Evolutionary conservation across 108 stramenopile species (phyloP).

Genomic region (Seminavis robusta): DNA sequence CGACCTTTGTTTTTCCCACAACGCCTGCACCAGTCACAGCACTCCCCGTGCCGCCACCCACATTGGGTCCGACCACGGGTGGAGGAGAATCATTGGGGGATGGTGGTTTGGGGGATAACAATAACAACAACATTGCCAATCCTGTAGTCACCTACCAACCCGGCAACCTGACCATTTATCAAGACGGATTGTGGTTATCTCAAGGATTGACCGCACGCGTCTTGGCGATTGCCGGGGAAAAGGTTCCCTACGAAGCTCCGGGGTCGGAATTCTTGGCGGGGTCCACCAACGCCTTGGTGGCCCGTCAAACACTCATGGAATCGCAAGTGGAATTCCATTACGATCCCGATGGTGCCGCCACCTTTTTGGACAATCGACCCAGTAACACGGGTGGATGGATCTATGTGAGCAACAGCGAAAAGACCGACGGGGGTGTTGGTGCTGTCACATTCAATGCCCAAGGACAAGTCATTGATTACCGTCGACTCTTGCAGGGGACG

Average conservation of each 20-base stretch:
- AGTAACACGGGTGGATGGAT: slow-evolving; percentile 22
- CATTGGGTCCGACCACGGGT: no score
- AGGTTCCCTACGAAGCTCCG: no score
- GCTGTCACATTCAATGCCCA: slow-evolving; percentile 39
- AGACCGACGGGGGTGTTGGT: slow-evolving; percentile 41
- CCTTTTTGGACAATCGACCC: slow-evolving; percentile 6
- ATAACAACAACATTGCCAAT: no score
- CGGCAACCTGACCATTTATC: slow-evolving; percentile 1
- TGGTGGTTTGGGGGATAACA: no score
- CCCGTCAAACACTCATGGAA: neutral
- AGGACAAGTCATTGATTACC: slow-evolving; percentile 34
- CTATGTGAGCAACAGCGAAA: slow-evolving; percentile 24
- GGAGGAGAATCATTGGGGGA: no score
- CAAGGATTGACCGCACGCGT: neutral
- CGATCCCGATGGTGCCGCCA: slow-evolving; percentile 43
- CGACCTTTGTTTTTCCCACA: no score
- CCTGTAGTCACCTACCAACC: slow-evolving; percentile 12
- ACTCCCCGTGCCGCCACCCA: no score
- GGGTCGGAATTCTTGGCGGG: no score
- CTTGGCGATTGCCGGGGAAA: no score
- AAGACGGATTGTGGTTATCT: slow-evolving; percentile 1
- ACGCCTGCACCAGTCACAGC: no score
- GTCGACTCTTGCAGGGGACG: slow-evolving; percentile 30
- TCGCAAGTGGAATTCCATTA: slow-evolving; percentile 33
- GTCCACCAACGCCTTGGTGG: neutral